phyloP scores from a whole-genome alignment of 345 rosid genomes.

The Eucalyptus cloeziana region DNA sequence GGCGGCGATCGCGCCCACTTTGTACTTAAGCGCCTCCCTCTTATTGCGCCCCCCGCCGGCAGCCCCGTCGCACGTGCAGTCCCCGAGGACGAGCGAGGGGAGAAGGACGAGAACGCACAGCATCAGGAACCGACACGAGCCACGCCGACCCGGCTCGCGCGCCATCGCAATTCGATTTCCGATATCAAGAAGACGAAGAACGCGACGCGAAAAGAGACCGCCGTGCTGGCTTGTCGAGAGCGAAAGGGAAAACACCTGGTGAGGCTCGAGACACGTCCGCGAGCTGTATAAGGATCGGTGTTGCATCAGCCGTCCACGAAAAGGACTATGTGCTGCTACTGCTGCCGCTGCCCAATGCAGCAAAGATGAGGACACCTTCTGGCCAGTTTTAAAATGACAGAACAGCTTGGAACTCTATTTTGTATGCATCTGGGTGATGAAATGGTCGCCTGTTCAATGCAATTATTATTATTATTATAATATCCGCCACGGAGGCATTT shows the following conservation, averaged over 20 bases:
- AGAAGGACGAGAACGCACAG: background rate
- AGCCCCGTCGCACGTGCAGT: slow-evolving; percentile 11
- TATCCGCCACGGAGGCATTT: background rate
- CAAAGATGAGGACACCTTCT: background rate
- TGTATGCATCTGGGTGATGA: background rate
- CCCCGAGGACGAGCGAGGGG: background rate
- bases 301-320: background rate
- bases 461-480: background rate
- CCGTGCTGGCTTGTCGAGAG: background rate
- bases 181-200: background rate
- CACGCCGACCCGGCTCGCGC: background rate
- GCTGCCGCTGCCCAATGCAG: background rate
- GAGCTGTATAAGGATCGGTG: background rate
- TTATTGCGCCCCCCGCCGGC: background rate
- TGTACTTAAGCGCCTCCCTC: slow-evolving; percentile 12
- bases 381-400: background rate
- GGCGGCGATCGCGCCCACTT: slow-evolving; percentile 23
- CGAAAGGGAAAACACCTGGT: background rate
- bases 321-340: background rate
- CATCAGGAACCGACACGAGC: background rate
- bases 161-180: background rate
- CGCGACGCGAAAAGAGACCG: background rate
- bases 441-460: background rate
- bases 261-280: background rate
- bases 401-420: background rate